These are phyloP conservation scores for Wickerhamomyces strasburgensis DNA, from an alignment of 805 yeast species.

Conservation along the genomic window DNA sequence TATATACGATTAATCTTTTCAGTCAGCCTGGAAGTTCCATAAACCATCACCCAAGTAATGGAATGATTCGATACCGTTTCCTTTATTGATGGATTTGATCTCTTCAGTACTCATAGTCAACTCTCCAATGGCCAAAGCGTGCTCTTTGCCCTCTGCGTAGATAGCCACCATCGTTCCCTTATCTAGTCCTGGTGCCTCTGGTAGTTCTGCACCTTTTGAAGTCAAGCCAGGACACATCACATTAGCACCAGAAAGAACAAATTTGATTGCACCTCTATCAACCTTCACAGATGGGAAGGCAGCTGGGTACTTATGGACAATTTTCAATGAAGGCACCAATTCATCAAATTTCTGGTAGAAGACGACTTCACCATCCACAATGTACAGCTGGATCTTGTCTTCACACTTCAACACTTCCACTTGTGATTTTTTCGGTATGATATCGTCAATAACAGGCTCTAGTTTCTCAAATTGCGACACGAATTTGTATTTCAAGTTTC, in stretches of 20 bases:
- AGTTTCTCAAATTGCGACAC: conserved; percentile 69
- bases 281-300: conserved; percentile 85
- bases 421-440: conserved; percentile 86
- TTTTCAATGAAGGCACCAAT: conserved; percentile 66
- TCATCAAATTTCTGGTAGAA: conserved; percentile 79
- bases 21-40: conserved; percentile 58
- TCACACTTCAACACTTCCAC: conserved; percentile 80
- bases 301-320: conserved; percentile 78
- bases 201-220: conserved; percentile 76
- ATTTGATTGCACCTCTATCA: conserved; percentile 94
- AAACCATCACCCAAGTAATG: conserved; percentile 88
- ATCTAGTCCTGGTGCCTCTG: conserved; percentile 62
- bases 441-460: conserved; percentile 71
- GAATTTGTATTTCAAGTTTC: conserved; percentile 74
- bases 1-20: conserved; percentile 3
- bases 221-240: conserved; percentile 96
- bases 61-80: conserved; percentile 80
- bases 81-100: conserved; percentile 76
- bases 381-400: conserved; percentile 76
- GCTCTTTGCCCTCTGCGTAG: conserved; percentile 89
- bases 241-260: conserved; percentile 92
- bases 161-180: conserved; percentile 72
- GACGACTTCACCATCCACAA: conserved; percentile 67
- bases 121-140: conserved; percentile 88
- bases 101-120: conserved; percentile 86